Conservation (phyloP, 768 basidiomycete genomes). For the Glaciozyma martinii region DNA sequence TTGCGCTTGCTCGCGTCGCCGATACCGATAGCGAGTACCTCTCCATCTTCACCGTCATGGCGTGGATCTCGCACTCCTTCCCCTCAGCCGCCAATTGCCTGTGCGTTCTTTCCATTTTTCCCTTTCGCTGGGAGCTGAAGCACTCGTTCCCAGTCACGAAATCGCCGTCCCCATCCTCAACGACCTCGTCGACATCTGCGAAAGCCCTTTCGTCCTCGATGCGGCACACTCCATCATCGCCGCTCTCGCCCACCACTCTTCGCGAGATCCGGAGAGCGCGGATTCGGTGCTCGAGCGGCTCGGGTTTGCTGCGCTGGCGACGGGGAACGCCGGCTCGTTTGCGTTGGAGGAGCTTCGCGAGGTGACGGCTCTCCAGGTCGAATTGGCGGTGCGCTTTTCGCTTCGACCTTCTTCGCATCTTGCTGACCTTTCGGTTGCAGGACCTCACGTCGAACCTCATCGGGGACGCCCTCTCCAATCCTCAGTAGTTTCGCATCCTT, state of each 20-base stretch:
- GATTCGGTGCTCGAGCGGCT: background rate
- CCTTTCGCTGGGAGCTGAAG: background rate
- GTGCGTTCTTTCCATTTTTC: background rate
- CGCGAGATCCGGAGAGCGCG: background rate
- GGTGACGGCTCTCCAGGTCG: background rate
- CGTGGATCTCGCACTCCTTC: slow-evolving; percentile 42
- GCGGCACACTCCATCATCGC: background rate
- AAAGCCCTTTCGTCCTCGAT: background rate
- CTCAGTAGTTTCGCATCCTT: too few species aligned
- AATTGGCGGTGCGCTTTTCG: background rate
- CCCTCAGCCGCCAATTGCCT: background rate
- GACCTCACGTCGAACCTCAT: too few species aligned
- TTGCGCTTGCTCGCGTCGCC: slow-evolving; percentile 63
- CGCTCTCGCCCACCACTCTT: background rate
- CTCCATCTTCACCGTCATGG: slow-evolving; percentile 65
- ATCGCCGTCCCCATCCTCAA: background rate
- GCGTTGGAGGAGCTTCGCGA: background rate
- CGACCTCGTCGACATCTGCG: background rate
- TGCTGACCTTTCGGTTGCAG: background rate
- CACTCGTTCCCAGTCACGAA: background rate
- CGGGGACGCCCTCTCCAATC: too few species aligned
- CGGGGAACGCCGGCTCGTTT: background rate
- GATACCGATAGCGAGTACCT: slow-evolving; percentile 72
- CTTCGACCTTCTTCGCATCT: too few species aligned
- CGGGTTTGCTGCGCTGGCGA: background rate